Percentiles rank a stretch among this genome's conserved stretches.
Evolutionary conservation across 2,329 filamentous ascomycete species (phyloP).

Genomic region (Penicillium verrucosum): DNA sequence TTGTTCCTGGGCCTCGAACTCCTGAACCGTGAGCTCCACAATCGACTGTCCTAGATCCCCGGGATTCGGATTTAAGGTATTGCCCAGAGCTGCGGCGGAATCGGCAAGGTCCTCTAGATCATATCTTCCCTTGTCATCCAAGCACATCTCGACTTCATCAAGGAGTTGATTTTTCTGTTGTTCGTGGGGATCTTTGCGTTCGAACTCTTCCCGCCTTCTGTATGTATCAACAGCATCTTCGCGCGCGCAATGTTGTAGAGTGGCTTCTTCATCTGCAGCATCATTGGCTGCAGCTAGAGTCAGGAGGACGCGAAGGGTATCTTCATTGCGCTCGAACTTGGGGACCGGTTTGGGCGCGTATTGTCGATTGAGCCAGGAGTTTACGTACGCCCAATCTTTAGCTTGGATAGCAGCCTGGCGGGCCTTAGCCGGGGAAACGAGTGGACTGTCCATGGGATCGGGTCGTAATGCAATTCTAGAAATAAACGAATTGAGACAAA

Average conservation of each 20-base stretch:
- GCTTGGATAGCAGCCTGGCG: conserved; percentile 76
- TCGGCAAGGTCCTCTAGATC: conserved; percentile 59
- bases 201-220: conserved; percentile 29
- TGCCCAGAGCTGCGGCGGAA: conserved; percentile 50
- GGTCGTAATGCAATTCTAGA: conserved; percentile 5
- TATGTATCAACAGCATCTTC: conserved; percentile 36
- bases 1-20: conserved; percentile 55
- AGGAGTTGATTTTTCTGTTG: conserved; percentile 47
- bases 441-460: conserved; percentile 38
- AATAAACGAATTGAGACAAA: neutral
- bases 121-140: conserved; percentile 52
- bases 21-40: conserved; percentile 54
- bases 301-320: conserved; percentile 73
- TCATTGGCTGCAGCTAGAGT: conserved; percentile 74
- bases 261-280: conserved; percentile 51
- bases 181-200: conserved; percentile 24
- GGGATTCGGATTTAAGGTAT: conserved; percentile 48
- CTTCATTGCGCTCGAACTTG: conserved; percentile 78
- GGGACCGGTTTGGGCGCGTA: conserved; percentile 64
- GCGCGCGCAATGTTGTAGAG: conserved; percentile 35
- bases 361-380: conserved; percentile 74
- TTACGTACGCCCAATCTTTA: conserved; percentile 87
- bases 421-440: conserved; percentile 61
- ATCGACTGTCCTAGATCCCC: conserved; percentile 53
- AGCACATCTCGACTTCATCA: conserved; percentile 52